phyloP scores from a whole-genome alignment of 352 stramenopile genomes.

The Phytophthora hybrid region DNA sequence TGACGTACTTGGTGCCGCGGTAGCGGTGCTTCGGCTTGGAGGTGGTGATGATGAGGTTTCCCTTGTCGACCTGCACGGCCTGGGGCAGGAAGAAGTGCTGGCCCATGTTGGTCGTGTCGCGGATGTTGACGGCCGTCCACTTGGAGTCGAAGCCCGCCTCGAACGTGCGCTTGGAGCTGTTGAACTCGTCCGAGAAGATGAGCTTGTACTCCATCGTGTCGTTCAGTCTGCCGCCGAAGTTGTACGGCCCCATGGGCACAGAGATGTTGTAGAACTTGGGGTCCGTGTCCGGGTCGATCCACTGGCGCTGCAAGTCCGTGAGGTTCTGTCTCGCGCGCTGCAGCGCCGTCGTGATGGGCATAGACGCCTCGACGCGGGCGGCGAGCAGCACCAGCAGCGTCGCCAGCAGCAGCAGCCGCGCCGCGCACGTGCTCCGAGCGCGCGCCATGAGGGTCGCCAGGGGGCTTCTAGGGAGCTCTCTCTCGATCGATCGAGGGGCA shows the following conservation, averaged over 20 bases:
- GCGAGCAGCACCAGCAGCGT: slow-evolving; percentile 26
- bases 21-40: slow-evolving; percentile 88
- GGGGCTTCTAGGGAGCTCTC: slow-evolving; percentile 15
- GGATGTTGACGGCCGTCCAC: slow-evolving; percentile 97
- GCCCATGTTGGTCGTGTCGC: slow-evolving; percentile 94
- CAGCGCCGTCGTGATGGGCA: slow-evolving; percentile 36
- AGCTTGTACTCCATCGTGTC: slow-evolving; percentile 71
- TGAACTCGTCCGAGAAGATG: slow-evolving; percentile 98
- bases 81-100: slow-evolving; percentile 97
- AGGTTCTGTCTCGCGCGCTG: slow-evolving; percentile 48
- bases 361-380: slow-evolving; percentile 24
- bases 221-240: slow-evolving; percentile 44
- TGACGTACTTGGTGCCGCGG: slow-evolving; percentile 82
- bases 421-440: slow-evolving; percentile 1
- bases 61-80: slow-evolving; percentile 93
- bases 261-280: slow-evolving; percentile 50
- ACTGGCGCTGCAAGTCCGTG: slow-evolving; percentile 51
- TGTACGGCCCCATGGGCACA: slow-evolving; percentile 55
- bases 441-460: slow-evolving; percentile 21
- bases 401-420: slow-evolving; percentile 27
- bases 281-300: slow-evolving; percentile 87
- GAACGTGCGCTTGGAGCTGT: slow-evolving; percentile 93
- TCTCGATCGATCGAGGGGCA: slow-evolving; percentile 7
- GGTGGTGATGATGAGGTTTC: slow-evolving; percentile 94
- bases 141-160: slow-evolving; percentile 94